phyloP scores from a whole-genome alignment of 2,329 filamentous ascomycete species.

The Penicillium frequentans region DNA sequence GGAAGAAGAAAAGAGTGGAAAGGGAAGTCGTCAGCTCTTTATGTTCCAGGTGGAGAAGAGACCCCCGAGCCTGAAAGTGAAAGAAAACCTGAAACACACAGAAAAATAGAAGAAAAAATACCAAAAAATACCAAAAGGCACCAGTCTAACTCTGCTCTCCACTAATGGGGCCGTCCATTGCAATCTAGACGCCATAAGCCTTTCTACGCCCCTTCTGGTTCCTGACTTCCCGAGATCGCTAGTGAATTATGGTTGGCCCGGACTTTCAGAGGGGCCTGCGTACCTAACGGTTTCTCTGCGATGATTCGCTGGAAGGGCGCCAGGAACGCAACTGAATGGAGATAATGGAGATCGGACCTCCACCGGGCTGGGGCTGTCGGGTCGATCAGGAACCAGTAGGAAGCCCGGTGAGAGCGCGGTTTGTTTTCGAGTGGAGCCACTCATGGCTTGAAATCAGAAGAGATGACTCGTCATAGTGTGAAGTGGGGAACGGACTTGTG shows the following conservation, averaged over 20 bases:
- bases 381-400: background rate
- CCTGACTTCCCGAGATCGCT: background rate
- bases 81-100: conserved; percentile 2
- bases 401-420: background rate
- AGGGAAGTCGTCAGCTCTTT: conserved; percentile 3
- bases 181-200: conserved; percentile 1
- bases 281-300: background rate
- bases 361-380: background rate
- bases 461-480: background rate
- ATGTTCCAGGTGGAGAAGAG: background rate
- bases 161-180: background rate
- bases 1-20: background rate
- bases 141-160: background rate
- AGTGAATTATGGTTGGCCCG: background rate
- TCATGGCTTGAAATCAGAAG: background rate
- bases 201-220: background rate
- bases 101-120: background rate
- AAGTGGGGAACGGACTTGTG: background rate
- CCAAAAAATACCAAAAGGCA: background rate
- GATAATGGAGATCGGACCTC: conserved; percentile 1
- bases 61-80: background rate
- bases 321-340: conserved; percentile 5
- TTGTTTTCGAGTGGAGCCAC: background rate
- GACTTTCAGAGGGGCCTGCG: background rate
- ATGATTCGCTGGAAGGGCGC: background rate